phyloP scores from a whole-genome alignment of 768 basidiomycete genomes.

The Hericium alpestre region DNA sequence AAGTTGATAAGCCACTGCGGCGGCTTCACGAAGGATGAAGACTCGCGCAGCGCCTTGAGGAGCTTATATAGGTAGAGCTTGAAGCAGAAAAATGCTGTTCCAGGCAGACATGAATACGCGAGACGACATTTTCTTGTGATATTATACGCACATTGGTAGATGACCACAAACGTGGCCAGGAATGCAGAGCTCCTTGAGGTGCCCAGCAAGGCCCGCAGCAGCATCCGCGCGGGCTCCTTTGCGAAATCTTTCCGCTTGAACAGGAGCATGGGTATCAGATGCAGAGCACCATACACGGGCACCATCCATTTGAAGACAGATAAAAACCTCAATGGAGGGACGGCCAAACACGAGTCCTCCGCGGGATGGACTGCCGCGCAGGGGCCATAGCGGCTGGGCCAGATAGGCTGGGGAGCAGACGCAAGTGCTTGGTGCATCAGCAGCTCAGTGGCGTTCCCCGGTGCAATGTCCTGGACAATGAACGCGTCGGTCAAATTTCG shows the following conservation, averaged over 20 bases:
- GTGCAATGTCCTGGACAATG: conserved; percentile 37
- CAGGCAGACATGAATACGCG: not conserved
- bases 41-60: conserved; percentile 32
- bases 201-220: conserved; percentile 55
- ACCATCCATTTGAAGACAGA: conserved; percentile 78
- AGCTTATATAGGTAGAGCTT: conserved; percentile 49
- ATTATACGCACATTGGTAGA: conserved; percentile 60
- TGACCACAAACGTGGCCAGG: conserved; percentile 69
- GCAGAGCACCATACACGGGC: conserved; percentile 79
- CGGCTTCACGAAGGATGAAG: conserved; percentile 20
- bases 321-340: conserved; percentile 62
- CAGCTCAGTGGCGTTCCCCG: conserved; percentile 40
- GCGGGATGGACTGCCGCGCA: conserved; percentile 77
- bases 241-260: conserved; percentile 66
- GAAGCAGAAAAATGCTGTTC: conserved; percentile 50
- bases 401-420: conserved; percentile 21
- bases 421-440: conserved; percentile 31
- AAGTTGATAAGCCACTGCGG: conserved; percentile 41
- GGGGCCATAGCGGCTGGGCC: conserved; percentile 42
- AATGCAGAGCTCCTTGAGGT: conserved; percentile 81
- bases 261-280: conserved; percentile 77
- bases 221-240: conserved; percentile 54
- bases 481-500: too few relatives aligned
- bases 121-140: not conserved
- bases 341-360: conserved; percentile 45